Conservation (phyloP, 345 rosid genomes). For the Eutrema heterophyllum region DNA sequence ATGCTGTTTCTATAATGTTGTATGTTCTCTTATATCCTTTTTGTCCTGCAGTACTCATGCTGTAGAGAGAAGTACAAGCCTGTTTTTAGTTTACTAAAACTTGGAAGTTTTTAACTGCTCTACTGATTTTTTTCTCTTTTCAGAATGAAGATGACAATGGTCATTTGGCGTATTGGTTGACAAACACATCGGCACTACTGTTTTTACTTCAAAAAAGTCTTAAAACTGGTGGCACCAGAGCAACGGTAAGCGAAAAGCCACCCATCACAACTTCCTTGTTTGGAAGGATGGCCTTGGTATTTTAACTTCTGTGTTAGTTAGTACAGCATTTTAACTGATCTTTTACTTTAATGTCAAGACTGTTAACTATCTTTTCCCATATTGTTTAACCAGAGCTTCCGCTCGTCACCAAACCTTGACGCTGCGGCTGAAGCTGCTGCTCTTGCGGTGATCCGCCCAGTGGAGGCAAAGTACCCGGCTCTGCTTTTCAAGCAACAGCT, state of each 20-base stretch:
- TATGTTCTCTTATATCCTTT: no score
- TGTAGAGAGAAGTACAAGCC: no score
- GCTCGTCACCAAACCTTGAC: constrained; percentile 85
- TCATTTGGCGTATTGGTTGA: constrained; percentile 97
- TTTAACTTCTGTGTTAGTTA: constrained; percentile 8
- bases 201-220: constrained; percentile 85
- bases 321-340: neutral
- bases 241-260: constrained; percentile 60
- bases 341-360: neutral
- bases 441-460: constrained; percentile 72
- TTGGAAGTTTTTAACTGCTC: neutral
- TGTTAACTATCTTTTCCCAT: constrained; percentile 12
- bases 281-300: constrained; percentile 96
- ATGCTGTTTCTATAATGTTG: no score
- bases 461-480: constrained; percentile 98
- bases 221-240: constrained; percentile 62
- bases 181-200: constrained; percentile 79
- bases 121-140: constrained; percentile 19
- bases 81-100: neutral
- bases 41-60: no score
- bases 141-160: constrained; percentile 91
- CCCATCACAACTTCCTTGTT: constrained; percentile 85
- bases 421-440: constrained; percentile 80
- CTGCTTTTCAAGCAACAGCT: constrained; percentile 97
- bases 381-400: constrained; percentile 66